phyloP scores from a whole-genome alignment of 345 rosid species.

The Citrus unshiu region DNA sequence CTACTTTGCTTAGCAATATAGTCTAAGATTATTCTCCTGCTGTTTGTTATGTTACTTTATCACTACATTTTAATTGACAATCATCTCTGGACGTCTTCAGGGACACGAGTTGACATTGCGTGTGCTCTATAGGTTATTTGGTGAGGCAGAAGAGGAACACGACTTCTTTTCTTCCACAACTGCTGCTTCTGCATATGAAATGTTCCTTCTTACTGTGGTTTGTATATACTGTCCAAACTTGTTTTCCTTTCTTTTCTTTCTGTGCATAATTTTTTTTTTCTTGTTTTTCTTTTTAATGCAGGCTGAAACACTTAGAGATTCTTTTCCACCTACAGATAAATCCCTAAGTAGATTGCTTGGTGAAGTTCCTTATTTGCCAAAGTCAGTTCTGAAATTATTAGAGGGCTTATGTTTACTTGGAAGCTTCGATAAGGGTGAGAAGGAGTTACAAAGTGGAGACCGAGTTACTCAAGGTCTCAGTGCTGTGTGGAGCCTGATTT shows the following conservation, averaged over 20 bases:
- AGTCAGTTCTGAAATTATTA: conserved; percentile 72
- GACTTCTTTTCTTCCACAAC: conserved; percentile 91
- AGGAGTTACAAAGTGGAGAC: conserved; percentile 75
- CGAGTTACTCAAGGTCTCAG: conserved; percentile 98
- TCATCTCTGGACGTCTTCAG: conserved; percentile 55
- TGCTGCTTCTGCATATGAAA: conserved; percentile 87
- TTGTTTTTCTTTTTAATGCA: conserved; percentile 30
- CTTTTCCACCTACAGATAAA: conserved; percentile 98
- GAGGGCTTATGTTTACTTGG: conserved; percentile 82
- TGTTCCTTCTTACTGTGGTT: conserved; percentile 76
- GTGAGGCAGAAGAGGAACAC: conserved; percentile 93
- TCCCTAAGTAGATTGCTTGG: conserved; percentile 85
- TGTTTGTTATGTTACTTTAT: conserved; percentile 4
- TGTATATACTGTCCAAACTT: conserved; percentile 27
- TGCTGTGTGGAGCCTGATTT: conserved; percentile 84
- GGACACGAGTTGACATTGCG: conserved; percentile 98
- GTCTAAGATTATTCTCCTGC: not conserved
- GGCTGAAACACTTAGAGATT: conserved; percentile 92
- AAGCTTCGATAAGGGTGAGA: conserved; percentile 50
- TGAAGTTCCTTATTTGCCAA: conserved; percentile 89
- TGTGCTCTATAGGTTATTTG: conserved; percentile 89
- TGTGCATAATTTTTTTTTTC: conserved; percentile 12
- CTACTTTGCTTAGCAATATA: not conserved
- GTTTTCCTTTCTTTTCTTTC: not conserved
- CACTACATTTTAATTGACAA: conserved; percentile 27